Evolutionary conservation across 768 basidiomycete genomes (phyloP), one percentile per base, ranked within the genome.

Genomic region (Lactarius quietus): DNA sequence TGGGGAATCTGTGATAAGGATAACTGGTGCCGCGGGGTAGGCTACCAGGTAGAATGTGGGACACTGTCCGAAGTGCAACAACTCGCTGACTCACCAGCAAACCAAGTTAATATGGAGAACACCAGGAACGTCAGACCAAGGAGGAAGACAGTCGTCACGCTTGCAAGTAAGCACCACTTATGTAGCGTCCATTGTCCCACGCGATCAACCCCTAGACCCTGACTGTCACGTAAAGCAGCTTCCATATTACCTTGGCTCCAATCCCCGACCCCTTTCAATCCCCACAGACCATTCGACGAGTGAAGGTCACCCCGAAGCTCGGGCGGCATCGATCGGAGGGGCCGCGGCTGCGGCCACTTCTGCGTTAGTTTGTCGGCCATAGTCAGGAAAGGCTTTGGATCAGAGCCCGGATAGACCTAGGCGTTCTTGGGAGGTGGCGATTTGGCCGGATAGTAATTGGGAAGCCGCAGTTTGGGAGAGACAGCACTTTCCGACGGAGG

Each of bases 121-220:
- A 79, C 73, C 61, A 90, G 74, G 2, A 82, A 83, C 3, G 75
- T 78, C 5, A 79, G 67, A 1, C 86, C 86, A 73, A 84, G 87
- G 0, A 73, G 72, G 59, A 89, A 82, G 52, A 89, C 82, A 9
- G 78, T 78, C 29, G 76, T 73, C 5, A 86, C 78, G 4, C 87
- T 88, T 18, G 84, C 55, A 20, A 88, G 70, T 48, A 90, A 73
- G 31, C 78, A 79, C 84, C 84, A 86, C 74, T 89, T 90, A 71
- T 81, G 81, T n/a, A 64, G 61, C 18, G 84, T 85, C 89, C 89
- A 89, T n/a, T 74, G 69, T 38, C 77, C 79, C 17, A 79, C 70
- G 38, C 73, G 70, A 57, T 79, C 77, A 9, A 79, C 68, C n/a
- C 77, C 79, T 52, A 79, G 70, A 2, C 77, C 80, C 31, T 65